Base-by-base conservation (phyloP, 768 basidiomycete genomes). In the Panus rudis region DNA sequence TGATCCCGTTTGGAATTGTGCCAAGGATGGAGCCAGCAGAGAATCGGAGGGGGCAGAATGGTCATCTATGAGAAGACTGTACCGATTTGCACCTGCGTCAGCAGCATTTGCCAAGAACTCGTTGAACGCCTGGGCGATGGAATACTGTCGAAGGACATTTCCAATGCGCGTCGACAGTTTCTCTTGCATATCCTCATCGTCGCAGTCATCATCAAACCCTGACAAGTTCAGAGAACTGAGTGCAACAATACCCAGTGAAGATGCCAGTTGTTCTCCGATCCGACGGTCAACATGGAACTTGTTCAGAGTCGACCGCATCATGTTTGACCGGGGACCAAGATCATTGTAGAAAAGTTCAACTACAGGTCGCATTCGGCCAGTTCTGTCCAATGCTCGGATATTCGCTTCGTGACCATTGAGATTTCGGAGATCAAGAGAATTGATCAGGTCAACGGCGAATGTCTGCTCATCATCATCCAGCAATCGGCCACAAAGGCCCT, bases 71-170 rank as follows among this genome's bases (percentile, higher is more conserved):
- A 72, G 45, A 16, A 75, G 50, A 2, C 57, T 51, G 46, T 77
- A 72, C n/a, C 56, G 50, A 3, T 61, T 65, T 0, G 76, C 76
- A 8, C 55, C 55, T 0, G 75, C 76, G 50, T 78, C 76, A 4
- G 61, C 60, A 1, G 76, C 76, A 44, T 78, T 78, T 1, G 76
- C 76, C 5, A 78, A 45, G 48, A 76, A 75, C 44, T 78, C 76
- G 2, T 63, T 65, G 26, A 70, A 53, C 8, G 73, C 63, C 41
- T 76, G 71, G 6, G 62, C 58, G 6, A 62, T 60, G 5, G 61
- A 62, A 39, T 77, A 77, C 17, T 69, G 61, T 14, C 50, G 55
- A 10, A 78, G 54, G 0, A 65, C 65, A 12, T 67, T 66, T 3
- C 57, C 54, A 13, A 78, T 73, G 2, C 70, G 67, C 0, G 63